phyloP scores from a whole-genome alignment of 73 alveolate species.

The Tetrahymena thermophila region DNA sequence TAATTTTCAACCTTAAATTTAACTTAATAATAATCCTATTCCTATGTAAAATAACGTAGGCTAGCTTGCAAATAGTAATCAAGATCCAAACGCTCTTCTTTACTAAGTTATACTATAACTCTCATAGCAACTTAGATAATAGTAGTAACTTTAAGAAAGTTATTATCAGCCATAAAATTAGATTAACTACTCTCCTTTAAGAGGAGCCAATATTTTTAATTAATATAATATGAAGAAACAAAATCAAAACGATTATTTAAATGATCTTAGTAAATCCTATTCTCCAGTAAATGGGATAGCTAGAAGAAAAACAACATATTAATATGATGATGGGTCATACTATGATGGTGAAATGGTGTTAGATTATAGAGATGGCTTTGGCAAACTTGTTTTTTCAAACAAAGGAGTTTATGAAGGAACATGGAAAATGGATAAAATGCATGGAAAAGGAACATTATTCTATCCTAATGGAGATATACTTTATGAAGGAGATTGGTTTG shows the following conservation, averaged over 20 bases:
- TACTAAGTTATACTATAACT: background rate
- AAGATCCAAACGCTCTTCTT: background rate
- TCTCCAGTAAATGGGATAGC: constrained; percentile 44
- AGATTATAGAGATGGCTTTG: constrained; percentile 54
- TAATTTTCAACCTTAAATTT: background rate
- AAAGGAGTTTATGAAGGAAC: background rate
- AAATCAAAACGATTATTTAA: background rate
- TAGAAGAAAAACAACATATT: constrained; percentile 61
- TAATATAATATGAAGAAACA: background rate
- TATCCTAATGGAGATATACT: constrained; percentile 35
- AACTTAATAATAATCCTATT: background rate
- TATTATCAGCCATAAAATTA: background rate
- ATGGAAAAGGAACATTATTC: background rate
- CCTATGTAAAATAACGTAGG: background rate
- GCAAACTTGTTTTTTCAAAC: background rate
- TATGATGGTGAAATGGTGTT: constrained; percentile 65
- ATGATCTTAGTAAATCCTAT: background rate
- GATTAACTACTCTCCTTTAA: background rate
- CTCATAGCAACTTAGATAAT: background rate
- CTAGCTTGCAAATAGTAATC: background rate
- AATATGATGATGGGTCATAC: constrained; percentile 54
- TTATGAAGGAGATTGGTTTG: constrained; percentile 39
- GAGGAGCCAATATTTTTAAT: background rate
- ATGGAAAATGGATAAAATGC: background rate
- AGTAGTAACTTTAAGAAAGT: background rate